Evolutionary conservation across 2,329 filamentous ascomycete genomes (phyloP), one percentile per base, ranked within the genome.

Genomic region (Botrytis porri): DNA sequence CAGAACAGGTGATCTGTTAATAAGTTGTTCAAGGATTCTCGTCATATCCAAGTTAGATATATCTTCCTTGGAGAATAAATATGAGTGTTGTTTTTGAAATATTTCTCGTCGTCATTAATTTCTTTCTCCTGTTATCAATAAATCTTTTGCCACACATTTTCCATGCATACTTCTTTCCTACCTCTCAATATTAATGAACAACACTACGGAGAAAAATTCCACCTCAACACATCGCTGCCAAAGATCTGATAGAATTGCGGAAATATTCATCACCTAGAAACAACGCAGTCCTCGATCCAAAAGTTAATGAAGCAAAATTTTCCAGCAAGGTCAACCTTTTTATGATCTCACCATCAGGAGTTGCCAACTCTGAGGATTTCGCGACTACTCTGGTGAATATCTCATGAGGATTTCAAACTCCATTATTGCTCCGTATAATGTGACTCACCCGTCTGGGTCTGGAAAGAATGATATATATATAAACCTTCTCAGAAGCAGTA

Each of bases 31-130:
- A 25, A 54, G 4, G 25, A 3, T 1, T 54, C 22, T n/a, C 2
- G 0, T 57, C 6, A 8, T 29, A n/a, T 16, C 10, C n/a, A 14
- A n/a, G 22, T 22, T n/a, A 8, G 1, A 4, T 3, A 0, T 4
- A n/a, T 9, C 1, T n/a, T 35, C 4, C 12, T 0, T 1, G 22
- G 14, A n/a, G 1, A 14, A n/a, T 9, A n/a, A 61, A 8, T n/a
- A n/a, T 25, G 10, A n/a, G 9, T 18, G 3, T 18, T 9, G 1
- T 4, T 35, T 22, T 2, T n/a, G 5, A 37, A 39, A 39, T 0
- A 25, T 9, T n/a, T n/a, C 3, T 39, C 14, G 18, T 39, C 14
- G 1, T n/a, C 35, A 39, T 39, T 35, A 10, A 16, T 35, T n/a
- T 8, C 3, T 3, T 39, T n/a, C 25, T 4, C 6, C 5, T 39